Base-by-base conservation (phyloP, 768 basidiomycete genomes). In the Daedalea quercina region DNA sequence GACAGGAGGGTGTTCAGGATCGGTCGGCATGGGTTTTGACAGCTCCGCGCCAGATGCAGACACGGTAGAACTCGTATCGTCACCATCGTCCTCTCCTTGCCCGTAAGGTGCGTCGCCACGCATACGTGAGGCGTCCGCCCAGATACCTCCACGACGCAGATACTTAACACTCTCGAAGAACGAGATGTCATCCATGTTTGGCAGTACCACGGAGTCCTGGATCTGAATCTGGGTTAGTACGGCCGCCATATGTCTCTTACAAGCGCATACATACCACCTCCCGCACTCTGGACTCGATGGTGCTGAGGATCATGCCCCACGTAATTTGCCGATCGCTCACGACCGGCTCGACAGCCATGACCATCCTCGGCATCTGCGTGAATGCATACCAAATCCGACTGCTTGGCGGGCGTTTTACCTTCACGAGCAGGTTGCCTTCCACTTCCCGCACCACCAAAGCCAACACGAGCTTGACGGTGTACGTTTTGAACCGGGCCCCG, bases 181-280 rank as follows among this genome's bases (percentile, higher is more conserved):
- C 12, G 94, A 77, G 54, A 98, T 88, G 62, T 99, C 96, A 67
- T 99, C 96, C 93, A 97, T 96, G 69, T 96, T 91, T 4, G 96
- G 96, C 66, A 94, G 71, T 19, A 99, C 96, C 19, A 98, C 80
- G 0, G 94, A 94, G 60, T 99, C 95, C 60, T 82, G 79, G 53
- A 98, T 90, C 94, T 98, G 87, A 92, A 94, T 61, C n/a, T n/a
- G n/a, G 35, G 40, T 33, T 19, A 53, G 37, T 15, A 40, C 19
- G 6, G 6, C 13, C 37, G 19, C 12, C 3, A 28, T n/a, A 54
- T n/a, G 24, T 37, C 15, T n/a, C 19, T 23, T 11, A 19, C 20
- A 44, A 44, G 34, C 26, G 25, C 19, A 37, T 13, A 76, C 79
- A 66, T 64, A 94, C 93, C 56, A 91, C 85, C 65, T 94, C 90